phyloP scores from a whole-genome alignment of 2,329 filamentous ascomycete species.

The Colletotrichum sp. region DNA sequence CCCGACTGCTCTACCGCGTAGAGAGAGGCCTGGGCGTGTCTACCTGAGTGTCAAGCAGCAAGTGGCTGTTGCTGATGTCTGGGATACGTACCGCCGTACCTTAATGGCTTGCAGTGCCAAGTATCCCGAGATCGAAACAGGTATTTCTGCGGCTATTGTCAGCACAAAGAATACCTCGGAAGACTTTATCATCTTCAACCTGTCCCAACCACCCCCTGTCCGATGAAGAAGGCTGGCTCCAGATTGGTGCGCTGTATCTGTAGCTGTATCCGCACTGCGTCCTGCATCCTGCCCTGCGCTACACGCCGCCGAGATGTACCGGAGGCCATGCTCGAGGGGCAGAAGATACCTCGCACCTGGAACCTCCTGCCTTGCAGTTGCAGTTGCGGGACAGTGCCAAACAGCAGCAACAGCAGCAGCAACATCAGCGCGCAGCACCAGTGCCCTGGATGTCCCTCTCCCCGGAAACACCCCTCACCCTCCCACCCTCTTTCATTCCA shows the following conservation, averaged over 20 bases:
- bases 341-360: not conserved
- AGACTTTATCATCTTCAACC: not conserved
- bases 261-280: conserved; percentile 1
- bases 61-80: not conserved
- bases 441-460: not conserved
- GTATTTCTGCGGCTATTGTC: not conserved
- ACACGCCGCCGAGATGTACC: not conserved
- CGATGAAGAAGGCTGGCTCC: not conserved
- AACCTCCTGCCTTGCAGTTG: not conserved
- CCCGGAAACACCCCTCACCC: not conserved
- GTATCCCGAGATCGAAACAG: not conserved
- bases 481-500: not conserved
- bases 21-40: not conserved
- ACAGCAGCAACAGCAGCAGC: not conserved
- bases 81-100: not conserved
- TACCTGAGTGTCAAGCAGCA: not conserved
- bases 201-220: not conserved
- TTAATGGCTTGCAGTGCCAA: not conserved
- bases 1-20: not conserved
- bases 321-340: not conserved
- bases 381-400: not conserved
- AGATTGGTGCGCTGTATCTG: conserved; percentile 14
- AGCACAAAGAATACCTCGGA: not conserved
- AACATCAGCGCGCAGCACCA: not conserved
- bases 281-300: conserved; percentile 5